These are phyloP conservation scores for Rhizopogon sp. DNA, from an alignment of 768 basidiomycete species.

Conservation along the genomic window DNA sequence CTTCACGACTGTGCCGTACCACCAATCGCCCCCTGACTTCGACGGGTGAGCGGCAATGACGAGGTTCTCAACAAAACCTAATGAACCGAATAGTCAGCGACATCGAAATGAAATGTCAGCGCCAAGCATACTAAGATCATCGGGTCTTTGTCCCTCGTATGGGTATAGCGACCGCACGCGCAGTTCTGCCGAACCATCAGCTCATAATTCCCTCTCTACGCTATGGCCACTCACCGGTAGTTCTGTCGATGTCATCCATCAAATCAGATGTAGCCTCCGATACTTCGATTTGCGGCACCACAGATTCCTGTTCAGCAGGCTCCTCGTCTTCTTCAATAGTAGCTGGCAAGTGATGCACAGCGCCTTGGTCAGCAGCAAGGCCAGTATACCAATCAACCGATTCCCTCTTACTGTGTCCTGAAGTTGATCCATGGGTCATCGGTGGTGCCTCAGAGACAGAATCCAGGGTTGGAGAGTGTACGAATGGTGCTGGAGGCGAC, in stretches of 20 bases:
- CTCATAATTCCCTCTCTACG: neutral
- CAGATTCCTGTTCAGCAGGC: conserved; percentile 25
- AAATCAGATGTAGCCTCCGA: conserved; percentile 44
- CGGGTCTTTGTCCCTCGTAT: conserved; percentile 81
- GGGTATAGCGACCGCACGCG: conserved; percentile 78
- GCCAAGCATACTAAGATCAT: conserved; percentile 67
- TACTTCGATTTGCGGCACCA: conserved; percentile 55
- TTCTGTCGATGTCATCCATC: conserved; percentile 70
- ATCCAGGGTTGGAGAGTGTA: conserved; percentile 13
- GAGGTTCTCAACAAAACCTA: conserved; percentile 78
- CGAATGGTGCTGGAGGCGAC: conserved; percentile 26
- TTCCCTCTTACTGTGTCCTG: conserved; percentile 51
- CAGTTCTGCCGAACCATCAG: conserved; percentile 44
- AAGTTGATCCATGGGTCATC: conserved; percentile 12
- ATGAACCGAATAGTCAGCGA: conserved; percentile 5
- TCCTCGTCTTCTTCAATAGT: conserved; percentile 64
- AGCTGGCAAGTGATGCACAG: conserved; percentile 39
- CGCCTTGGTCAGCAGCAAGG: conserved; percentile 68
- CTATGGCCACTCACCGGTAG: conserved; percentile 40
- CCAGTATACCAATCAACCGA: conserved; percentile 91
- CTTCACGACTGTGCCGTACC: conserved; percentile 72
- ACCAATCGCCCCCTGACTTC: conserved; percentile 86
- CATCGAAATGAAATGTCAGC: neutral
- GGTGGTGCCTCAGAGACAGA: conserved; percentile 8
- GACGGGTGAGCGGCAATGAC: conserved; percentile 81